Base-by-base conservation (phyloP, 148 eudicot species). In the Rhododendron vialii region DNA sequence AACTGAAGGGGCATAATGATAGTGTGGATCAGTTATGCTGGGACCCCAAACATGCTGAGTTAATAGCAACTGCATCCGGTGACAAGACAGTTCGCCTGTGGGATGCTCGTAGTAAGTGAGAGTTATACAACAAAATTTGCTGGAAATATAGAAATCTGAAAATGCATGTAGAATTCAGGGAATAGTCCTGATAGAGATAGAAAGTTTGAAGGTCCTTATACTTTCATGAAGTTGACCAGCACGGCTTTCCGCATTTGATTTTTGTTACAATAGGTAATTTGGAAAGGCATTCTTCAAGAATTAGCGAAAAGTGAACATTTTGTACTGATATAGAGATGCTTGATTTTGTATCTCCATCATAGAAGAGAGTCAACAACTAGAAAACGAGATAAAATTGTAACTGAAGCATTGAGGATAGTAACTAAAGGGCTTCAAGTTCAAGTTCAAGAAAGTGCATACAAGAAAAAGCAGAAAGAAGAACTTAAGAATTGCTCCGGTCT, bases 21-120 rank as follows among this genome's bases (percentile, higher is more conserved):
- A 96, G 99, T 89, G 99, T 96, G 82, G 99, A 96, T 89, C 98
- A 96, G 92, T 93, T 96, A 67, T 96, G 99, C 87, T 96, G 99
- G 99, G 99, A 96, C 85, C 99, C 99, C 26, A 96, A 96, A 84
- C 98, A 96, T 87, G 89, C 94, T 78, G 99, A 96, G 71, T 86
- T 96, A 85, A 89, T 96, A 88, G 99, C 99, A 74, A 96, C 99
- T 86, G 99, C 99, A 55, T 96, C 99, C 1, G 99, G 99, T 67
- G 99, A 96, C 89, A 96, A 94, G 89, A 94, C 99, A 71, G 99
- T 96, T 85, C 98, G 99, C 76, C 86, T 96, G 76, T 96, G 99
- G 99, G 99, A 96, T 96, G 98, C 96, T 85, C 98, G 98, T 67
- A 96, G 99, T 96, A 92, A 91, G 98, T 91, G 47, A 51, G 4